Evolutionary conservation across 805 yeast species (phyloP).

Genomic region (Schizosaccharomyces osmophilus): DNA sequence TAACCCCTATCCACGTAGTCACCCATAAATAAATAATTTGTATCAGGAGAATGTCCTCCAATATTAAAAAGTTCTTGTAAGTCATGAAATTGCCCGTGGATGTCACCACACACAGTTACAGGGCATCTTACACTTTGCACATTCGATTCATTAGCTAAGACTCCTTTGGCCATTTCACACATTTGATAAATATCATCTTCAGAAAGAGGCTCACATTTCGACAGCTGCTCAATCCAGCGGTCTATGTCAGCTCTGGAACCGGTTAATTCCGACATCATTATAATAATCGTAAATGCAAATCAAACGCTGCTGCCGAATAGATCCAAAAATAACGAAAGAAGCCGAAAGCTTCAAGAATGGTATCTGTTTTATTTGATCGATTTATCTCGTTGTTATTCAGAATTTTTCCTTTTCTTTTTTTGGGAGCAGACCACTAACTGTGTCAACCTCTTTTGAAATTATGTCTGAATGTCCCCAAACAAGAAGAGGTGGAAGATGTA

Average conservation of each 20-base stretch:
- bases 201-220: conserved; percentile 54
- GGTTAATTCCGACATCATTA: neutral
- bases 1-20: conserved; percentile 95
- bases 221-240: conserved; percentile 61
- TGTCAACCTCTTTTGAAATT: too few species aligned
- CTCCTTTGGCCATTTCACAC: conserved; percentile 67
- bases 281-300: too few species aligned
- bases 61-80: conserved; percentile 54
- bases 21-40: conserved; percentile 43
- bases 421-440: too few species aligned
- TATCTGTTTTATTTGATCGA: too few species aligned
- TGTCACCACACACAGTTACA: conserved; percentile 81
- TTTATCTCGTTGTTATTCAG: too few species aligned
- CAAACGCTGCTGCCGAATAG: too few species aligned
- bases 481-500: too few species aligned
- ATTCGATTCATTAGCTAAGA: conserved; percentile 70
- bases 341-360: too few species aligned
- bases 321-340: too few species aligned
- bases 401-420: too few species aligned
- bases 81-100: conserved; percentile 91
- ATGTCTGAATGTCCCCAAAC: too few species aligned
- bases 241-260: conserved; percentile 31
- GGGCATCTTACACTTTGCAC: conserved; percentile 91
- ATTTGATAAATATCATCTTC: conserved; percentile 58
- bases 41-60: conserved; percentile 66